Evolutionary conservation across 208 protist genomes (phyloP).

Genomic region (Trichomonas vaginalis): DNA sequence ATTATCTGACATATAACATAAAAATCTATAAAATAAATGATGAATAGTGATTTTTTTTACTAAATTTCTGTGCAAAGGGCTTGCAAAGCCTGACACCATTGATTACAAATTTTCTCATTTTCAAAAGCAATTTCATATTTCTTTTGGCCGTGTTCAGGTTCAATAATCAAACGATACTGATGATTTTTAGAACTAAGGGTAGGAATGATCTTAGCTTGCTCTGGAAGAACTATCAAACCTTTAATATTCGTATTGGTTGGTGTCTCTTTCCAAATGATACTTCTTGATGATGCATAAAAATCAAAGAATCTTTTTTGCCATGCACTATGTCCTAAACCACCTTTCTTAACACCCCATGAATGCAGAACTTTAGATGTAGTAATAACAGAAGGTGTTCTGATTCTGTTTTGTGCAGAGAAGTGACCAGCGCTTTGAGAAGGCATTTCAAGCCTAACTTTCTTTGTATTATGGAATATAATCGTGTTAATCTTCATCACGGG

Average conservation of each 20-base stretch:
- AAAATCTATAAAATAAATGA: too few relatives aligned
- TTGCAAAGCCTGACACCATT: neutral
- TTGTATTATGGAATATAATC: neutral
- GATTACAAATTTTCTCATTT: neutral
- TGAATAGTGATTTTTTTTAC: too few relatives aligned
- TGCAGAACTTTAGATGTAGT: neutral
- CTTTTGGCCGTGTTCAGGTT: neutral
- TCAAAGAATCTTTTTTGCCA: neutral
- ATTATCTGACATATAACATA: too few relatives aligned
- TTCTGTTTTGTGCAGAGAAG: neutral
- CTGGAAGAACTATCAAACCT: neutral
- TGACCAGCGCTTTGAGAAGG: neutral
- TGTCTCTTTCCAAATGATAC: neutral
- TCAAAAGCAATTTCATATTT: neutral
- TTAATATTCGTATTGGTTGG: neutral
- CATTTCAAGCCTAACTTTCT: neutral
- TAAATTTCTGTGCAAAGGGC: neutral
- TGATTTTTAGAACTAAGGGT: neutral
- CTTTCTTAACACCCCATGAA: neutral
- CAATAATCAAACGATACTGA: neutral
- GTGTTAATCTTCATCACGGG: neutral
- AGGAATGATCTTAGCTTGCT: neutral
- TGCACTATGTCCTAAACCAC: neutral
- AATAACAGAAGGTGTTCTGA: neutral
- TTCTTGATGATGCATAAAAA: neutral